Conservation (phyloP, 768 basidiomycete genomes). For the Pulveroboletus sp. region DNA sequence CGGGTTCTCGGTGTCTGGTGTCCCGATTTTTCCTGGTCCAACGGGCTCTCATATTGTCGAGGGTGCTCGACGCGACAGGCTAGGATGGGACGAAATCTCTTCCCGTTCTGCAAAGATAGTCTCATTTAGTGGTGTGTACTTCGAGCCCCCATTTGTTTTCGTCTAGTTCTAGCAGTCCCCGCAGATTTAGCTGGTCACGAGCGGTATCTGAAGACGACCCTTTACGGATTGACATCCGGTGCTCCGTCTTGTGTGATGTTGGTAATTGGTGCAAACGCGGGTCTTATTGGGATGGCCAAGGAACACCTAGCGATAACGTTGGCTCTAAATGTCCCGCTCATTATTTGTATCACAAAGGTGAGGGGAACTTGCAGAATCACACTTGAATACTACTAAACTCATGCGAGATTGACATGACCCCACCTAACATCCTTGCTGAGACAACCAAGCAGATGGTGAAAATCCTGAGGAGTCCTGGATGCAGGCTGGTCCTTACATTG, state of each 20-base stretch:
- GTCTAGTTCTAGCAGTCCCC: background rate
- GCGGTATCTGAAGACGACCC: slow-evolving; percentile 84
- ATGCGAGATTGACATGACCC: slow-evolving; percentile 88
- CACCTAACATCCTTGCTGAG: slow-evolving; percentile 83
- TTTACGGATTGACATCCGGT: slow-evolving; percentile 93
- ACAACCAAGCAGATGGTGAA: slow-evolving; percentile 91
- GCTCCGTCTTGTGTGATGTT: slow-evolving; percentile 89
- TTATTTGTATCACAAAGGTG: slow-evolving; percentile 93
- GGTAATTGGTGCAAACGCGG: slow-evolving; percentile 94
- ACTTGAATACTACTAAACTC: slow-evolving; percentile 2
- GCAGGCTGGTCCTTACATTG: slow-evolving; percentile 49
- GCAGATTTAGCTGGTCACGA: slow-evolving; percentile 95
- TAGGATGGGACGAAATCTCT: slow-evolving; percentile 96
- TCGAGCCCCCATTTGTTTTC: background rate
- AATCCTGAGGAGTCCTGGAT: slow-evolving; percentile 89
- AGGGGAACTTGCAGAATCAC: slow-evolving; percentile 1
- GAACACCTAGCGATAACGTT: slow-evolving; percentile 95
- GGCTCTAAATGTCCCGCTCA: slow-evolving; percentile 88
- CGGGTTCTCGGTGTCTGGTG: slow-evolving; percentile 75
- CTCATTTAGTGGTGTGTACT: slow-evolving; percentile 72
- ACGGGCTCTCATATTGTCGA: slow-evolving; percentile 55
- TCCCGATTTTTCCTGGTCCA: slow-evolving; percentile 71
- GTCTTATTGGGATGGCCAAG: slow-evolving; percentile 87
- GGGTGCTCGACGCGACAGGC: slow-evolving; percentile 71
- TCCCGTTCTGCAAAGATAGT: slow-evolving; percentile 86